These are phyloP conservation scores for Vigna trinervia DNA, from an alignment of 306 rosid genomes.

Conservation along the genomic window DNA sequence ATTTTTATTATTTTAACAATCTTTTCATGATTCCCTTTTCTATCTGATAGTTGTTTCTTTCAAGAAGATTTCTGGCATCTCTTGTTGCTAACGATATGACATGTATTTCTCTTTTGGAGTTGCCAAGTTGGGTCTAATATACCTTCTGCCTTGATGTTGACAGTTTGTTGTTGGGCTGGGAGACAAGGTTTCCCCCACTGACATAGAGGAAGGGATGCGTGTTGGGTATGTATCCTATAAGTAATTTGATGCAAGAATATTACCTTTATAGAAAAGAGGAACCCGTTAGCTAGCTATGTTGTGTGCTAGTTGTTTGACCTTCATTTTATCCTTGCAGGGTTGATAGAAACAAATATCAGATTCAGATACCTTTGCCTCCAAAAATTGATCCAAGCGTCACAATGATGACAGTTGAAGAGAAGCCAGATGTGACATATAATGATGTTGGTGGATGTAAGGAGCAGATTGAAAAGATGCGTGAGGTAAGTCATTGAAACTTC, in stretches of 20 bases:
- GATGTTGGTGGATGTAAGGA: conserved; percentile 99
- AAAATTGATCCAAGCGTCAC: conserved; percentile 98
- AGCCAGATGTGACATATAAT: conserved; percentile 97
- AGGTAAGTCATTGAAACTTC: conserved; percentile 54
- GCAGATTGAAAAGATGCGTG: conserved; percentile 97
- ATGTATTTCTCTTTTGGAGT: background rate
- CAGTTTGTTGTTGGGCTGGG: conserved; percentile 99
- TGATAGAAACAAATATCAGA: conserved; percentile 96
- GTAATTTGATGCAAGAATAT: conserved; percentile 11
- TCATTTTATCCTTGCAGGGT: conserved; percentile 66
- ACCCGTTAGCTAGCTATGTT: background rate
- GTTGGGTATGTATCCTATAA: conserved; percentile 82
- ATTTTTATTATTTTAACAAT: background rate
- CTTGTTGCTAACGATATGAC: conserved; percentile 1
- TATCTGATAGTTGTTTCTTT: conserved; percentile 18
- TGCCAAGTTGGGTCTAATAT: conserved; percentile 42
- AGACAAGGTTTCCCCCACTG: conserved; percentile 99
- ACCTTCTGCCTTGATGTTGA: conserved; percentile 38
- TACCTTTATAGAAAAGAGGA: conserved; percentile 6
- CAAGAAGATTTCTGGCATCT: conserved; percentile 15
- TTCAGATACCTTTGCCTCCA: conserved; percentile 98
- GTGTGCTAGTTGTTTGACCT: conserved; percentile 42
- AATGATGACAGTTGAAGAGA: conserved; percentile 98
- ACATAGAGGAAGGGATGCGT: conserved; percentile 99
- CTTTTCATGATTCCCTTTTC: background rate